Conservation (phyloP, 2,329 filamentous ascomycete genomes). For the Drechslerella dactyloides region DNA sequence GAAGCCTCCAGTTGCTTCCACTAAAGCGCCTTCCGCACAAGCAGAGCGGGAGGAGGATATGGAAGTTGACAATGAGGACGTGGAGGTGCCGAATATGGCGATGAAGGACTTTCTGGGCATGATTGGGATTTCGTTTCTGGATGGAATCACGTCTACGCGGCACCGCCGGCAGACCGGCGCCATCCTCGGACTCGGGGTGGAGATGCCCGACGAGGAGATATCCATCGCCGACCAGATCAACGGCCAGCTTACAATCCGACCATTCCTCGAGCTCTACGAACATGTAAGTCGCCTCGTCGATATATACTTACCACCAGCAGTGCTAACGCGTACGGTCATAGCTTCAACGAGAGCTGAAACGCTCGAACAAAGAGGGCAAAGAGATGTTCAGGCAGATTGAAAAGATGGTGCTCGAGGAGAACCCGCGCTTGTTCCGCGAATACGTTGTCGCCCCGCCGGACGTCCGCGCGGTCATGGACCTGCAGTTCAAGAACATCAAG, state of each 20-base stretch:
- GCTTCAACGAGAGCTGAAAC: slow-evolving; percentile 89
- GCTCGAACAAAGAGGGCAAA: slow-evolving; percentile 91
- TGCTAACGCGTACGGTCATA: slow-evolving; percentile 59
- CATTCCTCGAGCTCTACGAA: slow-evolving; percentile 92
- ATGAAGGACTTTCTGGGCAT: slow-evolving; percentile 92
- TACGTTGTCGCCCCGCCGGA: slow-evolving; percentile 86
- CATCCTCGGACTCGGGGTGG: slow-evolving; percentile 52
- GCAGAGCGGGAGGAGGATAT: slow-evolving; percentile 9
- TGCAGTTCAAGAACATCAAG: slow-evolving; percentile 97
- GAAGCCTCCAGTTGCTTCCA: slow-evolving; percentile 7
- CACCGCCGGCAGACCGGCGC: slow-evolving; percentile 65
- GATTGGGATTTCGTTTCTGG: slow-evolving; percentile 98
- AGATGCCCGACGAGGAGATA: slow-evolving; percentile 58
- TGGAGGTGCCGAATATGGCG: slow-evolving; percentile 66
- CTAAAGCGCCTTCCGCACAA: neutral
- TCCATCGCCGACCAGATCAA: slow-evolving; percentile 68
- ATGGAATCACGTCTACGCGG: slow-evolving; percentile 88
- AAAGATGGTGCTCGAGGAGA: slow-evolving; percentile 83
- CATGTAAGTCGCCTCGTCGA: slow-evolving; percentile 66
- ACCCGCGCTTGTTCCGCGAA: slow-evolving; percentile 87
- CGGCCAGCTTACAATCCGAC: slow-evolving; percentile 86
- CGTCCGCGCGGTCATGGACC: slow-evolving; percentile 86
- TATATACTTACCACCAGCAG: slow-evolving; percentile 9
- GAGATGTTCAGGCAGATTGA: slow-evolving; percentile 91
- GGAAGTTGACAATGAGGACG: slow-evolving; percentile 63